Evolutionary conservation across 371 early-diverging fungal species (phyloP), one percentile per base, ranked within the genome.

Genomic region (Rhizopus delemar): DNA sequence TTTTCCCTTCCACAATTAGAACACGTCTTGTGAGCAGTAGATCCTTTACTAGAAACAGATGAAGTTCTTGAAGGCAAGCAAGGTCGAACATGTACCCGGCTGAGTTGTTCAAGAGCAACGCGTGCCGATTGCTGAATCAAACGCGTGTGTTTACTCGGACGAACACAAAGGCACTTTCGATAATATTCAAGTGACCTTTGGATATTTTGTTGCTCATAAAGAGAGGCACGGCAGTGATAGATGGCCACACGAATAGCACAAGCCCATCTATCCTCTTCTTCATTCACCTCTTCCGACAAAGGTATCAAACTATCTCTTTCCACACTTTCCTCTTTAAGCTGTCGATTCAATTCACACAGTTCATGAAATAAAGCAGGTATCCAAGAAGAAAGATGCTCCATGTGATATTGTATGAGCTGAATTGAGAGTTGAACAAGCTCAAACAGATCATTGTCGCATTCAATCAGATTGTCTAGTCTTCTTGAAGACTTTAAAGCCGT

Each of bases 1-100:
- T 75, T 75, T 56, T 78, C 79, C 2, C 57, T 54, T 6, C 74
- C 74, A 45, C 79, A 78, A n/a, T 69, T 66, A 39, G 70, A 63
- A 48, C 79, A 78, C 11, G 65, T 36, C 50, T 46, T 59, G 12
- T 67, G 54, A n/a, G 59, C 51, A 28, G 68, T 60, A 9, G 64
- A 60, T 46, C 57, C 61, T 5, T 51, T 51, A 52, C 70, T 60
- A 3, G 71, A 70, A 36, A 67, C 53, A 41, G 71, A 70, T n/a
- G 71, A 66, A 28, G 71, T 67, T 54, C 71, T 49, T 7, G 71
- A 70, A 36, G 63, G 52, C 4, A 62, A 41, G 16, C 46, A 48
- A 4, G 63, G 64, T 28, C 60, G 60, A 22, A 12, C 9, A 11
- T 39, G 48, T 33, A 43, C 6, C 38, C 46, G 8, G 38, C 22